Base-by-base conservation (phyloP, 116 monocot genomes). In the Zostera marina region DNA sequence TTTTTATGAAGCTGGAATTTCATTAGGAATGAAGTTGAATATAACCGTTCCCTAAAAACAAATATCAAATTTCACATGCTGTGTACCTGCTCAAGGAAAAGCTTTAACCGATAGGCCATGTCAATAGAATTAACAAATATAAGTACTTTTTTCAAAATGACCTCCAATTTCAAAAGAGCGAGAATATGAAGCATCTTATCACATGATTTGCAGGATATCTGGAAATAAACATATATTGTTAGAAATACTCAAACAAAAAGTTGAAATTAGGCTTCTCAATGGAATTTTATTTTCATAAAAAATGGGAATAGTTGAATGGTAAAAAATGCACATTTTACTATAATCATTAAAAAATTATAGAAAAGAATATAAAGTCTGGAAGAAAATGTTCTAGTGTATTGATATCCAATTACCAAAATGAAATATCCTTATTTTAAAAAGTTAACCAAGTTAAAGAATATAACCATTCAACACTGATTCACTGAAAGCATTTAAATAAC, bases 111-210 rank as follows among this genome's bases (percentile, higher is more conserved):
- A 64, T 72, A 85, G 3, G 79, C 94, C 66, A 68, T 80, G 49
- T 96, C 94, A 70, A 96, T 85, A 48, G 94, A 65, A 54, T 96
- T 96, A 20, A 96, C 89, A 85, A 96, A 96, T 67, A 96, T 76
- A 6, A 96, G 73, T 32, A 96, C 80, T 71, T 82, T 96, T 63
- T 88, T 88, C 54, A 73, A 81, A 62, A 96, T 62, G 67, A 96
- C 68, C 53, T 82, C 85, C 45, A 80, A 61, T 63, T 88, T 82
- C 61, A 96, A 46, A 22, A 96, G 79, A 56, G 78, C 69, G 64
- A 88, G 82, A 20, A 80, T 61, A 48, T 96, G 65, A 62, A 96
- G 82, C 68, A 85, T 64, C 73, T 88, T 96, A 61, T 96, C 94
- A 58, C 51, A 58, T 67, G 55, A 20, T 74, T 65, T 76, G 64